These are phyloP conservation scores for Tetraselmis striata DNA, from an alignment of 139 green algal genomes.

Conservation along the genomic window DNA sequence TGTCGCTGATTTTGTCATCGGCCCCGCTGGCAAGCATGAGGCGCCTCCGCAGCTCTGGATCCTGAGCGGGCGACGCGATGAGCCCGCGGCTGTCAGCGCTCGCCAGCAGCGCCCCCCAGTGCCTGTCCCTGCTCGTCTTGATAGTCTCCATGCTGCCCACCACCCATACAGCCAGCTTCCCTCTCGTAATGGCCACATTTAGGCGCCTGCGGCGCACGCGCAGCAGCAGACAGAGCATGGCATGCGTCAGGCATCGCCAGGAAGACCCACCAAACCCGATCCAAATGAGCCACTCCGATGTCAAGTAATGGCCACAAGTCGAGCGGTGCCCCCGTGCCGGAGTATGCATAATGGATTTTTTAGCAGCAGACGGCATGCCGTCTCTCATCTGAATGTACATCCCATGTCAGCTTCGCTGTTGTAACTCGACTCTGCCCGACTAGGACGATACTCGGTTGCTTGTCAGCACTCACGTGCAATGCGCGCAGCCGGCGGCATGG, in stretches of 20 bases:
- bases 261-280: background rate
- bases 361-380: no score
- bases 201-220: conserved; percentile 1
- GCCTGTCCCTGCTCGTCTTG: background rate
- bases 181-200: conserved; percentile 14
- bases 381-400: no score
- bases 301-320: background rate
- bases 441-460: background rate
- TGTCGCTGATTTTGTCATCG: background rate
- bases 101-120: background rate
- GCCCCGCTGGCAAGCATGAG: background rate
- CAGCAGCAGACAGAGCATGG: no score
- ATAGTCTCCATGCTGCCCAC: background rate
- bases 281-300: background rate
- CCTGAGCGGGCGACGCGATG: background rate
- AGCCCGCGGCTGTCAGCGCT: background rate
- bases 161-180: conserved; percentile 5
- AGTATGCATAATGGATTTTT: no score
- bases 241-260: no score
- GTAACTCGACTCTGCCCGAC: background rate
- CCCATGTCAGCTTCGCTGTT: background rate
- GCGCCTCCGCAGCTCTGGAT: background rate
- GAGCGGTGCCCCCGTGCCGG: no score
- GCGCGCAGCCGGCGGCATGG: background rate
- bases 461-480: background rate